phyloP scores from a whole-genome alignment of 83 land plant genomes.

The Picea abies region DNA sequence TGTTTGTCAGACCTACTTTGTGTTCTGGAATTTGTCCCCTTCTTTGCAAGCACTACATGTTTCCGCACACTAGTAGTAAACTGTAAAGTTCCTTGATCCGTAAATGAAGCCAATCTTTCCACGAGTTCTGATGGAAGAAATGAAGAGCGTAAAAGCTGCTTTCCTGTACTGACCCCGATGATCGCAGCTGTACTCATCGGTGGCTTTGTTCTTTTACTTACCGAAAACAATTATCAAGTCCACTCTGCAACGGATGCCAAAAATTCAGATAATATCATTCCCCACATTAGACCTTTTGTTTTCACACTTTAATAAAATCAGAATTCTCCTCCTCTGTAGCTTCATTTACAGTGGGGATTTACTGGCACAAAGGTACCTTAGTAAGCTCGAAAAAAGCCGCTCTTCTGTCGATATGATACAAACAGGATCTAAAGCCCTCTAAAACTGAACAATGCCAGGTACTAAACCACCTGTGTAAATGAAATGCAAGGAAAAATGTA shows the following conservation, averaged over 20 bases:
- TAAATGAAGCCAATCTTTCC: slow-evolving; percentile 27
- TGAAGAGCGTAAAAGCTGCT: slow-evolving; percentile 44
- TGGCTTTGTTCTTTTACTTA: neutral
- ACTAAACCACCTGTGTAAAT: no score
- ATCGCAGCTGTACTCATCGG: slow-evolving; percentile 53
- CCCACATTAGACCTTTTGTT: no score
- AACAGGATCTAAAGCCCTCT: no score
- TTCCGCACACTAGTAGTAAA: slow-evolving; percentile 21
- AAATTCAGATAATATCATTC: neutral
- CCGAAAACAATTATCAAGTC: neutral
- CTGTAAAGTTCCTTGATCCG: slow-evolving; percentile 27
- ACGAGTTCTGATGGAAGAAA: slow-evolving; percentile 31
- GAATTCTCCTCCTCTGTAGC: no score
- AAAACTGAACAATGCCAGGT: no score
- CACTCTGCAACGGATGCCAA: slow-evolving; percentile 5
- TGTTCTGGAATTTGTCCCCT: slow-evolving; percentile 27
- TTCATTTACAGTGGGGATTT: no score
- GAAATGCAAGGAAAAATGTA: no score
- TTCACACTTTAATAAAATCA: no score
- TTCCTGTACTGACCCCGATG: slow-evolving; percentile 51
- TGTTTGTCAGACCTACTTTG: slow-evolving; percentile 23
- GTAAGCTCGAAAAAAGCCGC: no score
- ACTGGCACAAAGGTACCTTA: no score
- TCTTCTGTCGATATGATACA: no score
- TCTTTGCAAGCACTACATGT: slow-evolving; percentile 30